phyloP scores from a whole-genome alignment of 2,329 filamentous ascomycete genomes.

The Septoria linicola region DNA sequence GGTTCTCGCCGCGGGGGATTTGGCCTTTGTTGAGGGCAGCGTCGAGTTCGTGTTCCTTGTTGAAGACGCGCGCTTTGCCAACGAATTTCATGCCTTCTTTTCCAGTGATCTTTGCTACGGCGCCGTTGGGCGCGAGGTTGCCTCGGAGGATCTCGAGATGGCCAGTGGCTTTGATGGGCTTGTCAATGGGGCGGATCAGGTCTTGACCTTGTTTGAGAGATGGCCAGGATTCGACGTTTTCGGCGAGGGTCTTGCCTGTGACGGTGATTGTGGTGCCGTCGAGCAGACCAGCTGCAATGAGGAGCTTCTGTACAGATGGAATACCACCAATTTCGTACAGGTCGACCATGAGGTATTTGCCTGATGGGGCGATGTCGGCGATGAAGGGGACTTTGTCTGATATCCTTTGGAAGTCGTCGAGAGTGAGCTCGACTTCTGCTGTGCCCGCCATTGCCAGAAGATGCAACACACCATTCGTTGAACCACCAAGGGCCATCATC shows the following conservation, averaged over 20 bases:
- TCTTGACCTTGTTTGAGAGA: constrained; percentile 72
- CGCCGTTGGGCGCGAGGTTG: constrained; percentile 83
- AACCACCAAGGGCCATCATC: constrained; percentile 89
- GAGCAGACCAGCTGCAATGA: constrained; percentile 72
- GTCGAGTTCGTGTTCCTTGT: constrained; percentile 81
- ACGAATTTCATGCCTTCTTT: constrained; percentile 85
- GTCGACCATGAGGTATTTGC: constrained; percentile 84
- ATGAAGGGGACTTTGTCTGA: constrained; percentile 82
- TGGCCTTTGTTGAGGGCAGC: constrained; percentile 68
- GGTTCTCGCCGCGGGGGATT: constrained; percentile 72
- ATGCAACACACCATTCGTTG: constrained; percentile 85
- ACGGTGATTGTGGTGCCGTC: constrained; percentile 78
- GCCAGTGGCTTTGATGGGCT: constrained; percentile 82
- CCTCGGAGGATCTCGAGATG: constrained; percentile 86
- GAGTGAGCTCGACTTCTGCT: constrained; percentile 70
- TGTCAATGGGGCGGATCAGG: constrained; percentile 76
- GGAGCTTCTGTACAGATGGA: constrained; percentile 79
- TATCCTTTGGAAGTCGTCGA: constrained; percentile 81
- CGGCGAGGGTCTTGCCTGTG: constrained; percentile 77
- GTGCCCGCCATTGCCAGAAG: constrained; percentile 88
- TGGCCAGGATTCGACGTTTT: constrained; percentile 77
- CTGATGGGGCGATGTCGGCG: constrained; percentile 79
- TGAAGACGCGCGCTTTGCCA: constrained; percentile 77
- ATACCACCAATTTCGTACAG: constrained; percentile 83
- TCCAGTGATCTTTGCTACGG: constrained; percentile 94